phyloP scores from a whole-genome alignment of 805 yeast species.

The baker's yeast (Saccharomyces cerevisiae) region DNA sequence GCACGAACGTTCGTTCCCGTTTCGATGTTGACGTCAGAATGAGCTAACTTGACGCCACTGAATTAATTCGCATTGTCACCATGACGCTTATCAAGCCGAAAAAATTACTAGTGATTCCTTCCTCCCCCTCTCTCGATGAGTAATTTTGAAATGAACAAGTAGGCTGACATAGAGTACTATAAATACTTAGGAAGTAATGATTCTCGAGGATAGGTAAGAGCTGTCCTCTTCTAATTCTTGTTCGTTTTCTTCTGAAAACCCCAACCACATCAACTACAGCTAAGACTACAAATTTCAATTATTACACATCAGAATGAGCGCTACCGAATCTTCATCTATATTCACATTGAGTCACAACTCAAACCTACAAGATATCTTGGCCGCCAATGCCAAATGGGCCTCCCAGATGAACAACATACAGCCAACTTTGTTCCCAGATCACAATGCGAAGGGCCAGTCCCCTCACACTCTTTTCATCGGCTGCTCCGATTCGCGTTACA shows the following conservation, averaged over 20 bases:
- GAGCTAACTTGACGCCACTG: not conserved
- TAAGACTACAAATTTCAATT: not conserved
- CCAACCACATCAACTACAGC: not conserved
- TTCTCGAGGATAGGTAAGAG: not conserved
- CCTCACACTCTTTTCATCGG: slow-evolving; percentile 94
- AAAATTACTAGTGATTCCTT: not conserved
- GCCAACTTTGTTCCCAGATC: slow-evolving; percentile 48
- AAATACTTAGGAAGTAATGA: not conserved
- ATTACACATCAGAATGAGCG: slow-evolving; percentile 10
- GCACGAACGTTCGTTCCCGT: not conserved
- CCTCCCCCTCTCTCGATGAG: not conserved
- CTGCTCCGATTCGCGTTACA: slow-evolving; percentile 85
- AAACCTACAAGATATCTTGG: slow-evolving; percentile 32
- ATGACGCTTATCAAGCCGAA: not conserved
- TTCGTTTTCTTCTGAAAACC: not conserved
- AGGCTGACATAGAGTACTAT: not conserved
- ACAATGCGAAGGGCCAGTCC: slow-evolving; percentile 72
- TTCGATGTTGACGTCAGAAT: not conserved
- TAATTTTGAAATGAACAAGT: not conserved
- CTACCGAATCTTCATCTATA: slow-evolving; percentile 5
- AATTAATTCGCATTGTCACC: not conserved
- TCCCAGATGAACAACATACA: slow-evolving; percentile 37
- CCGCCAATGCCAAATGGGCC: slow-evolving; percentile 40
- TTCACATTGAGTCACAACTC: slow-evolving; percentile 25
- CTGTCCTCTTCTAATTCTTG: not conserved